Evolutionary conservation across 495 filamentous ascomycete genomes (phyloP), one percentile per base, ranked within the genome.

Genomic region (Penicillium goetzii): DNA sequence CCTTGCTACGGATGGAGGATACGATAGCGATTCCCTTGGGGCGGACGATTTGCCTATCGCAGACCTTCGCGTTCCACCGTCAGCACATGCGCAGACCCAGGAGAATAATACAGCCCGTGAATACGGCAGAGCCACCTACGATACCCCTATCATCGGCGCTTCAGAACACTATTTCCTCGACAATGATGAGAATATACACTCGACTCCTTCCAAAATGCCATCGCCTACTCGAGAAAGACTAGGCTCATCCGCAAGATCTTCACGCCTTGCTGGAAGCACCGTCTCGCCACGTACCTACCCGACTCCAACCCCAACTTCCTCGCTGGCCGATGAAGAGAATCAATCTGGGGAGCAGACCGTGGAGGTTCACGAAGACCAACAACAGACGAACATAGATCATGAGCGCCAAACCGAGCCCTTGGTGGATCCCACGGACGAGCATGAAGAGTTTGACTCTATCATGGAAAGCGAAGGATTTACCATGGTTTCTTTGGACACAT

Each of bases 381-480:
- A 52, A 4, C n/a, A 26, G 19, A 38, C 33, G n/a, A 33, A 14
- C 25, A 28, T 51, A 38, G 25, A 38, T 41, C 68, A 64, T 11
- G 53, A 58, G 17, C 59, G 56, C 40, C 59, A 56, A 12, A 8
- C 40, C 3, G 60, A 62, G 25, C 45, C 50, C n/a, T 30, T 60
- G 21, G 58, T 49, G 33, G 81, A 82, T 51, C 76, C 79, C 10
- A 82, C 74, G 15, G 74, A 77, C 34, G 75, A 81, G 14, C 77
- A 82, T 45, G 63, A 73, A 54, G 82, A 85, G 34, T 84, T 79
- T 58, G 81, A 85, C 70, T 81, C 84, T 1, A 84, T 86, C 36
- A 81, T 86, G 65, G 84, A 86, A 64, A 85, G 84, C 56, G 84
- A 86, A 68, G 84, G 82, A 2, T 86, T 86, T 58, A 86, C 81